Base-by-base conservation (phyloP, 2,329 filamentous ascomycete species). In the Waltergamsia citrina region DNA sequence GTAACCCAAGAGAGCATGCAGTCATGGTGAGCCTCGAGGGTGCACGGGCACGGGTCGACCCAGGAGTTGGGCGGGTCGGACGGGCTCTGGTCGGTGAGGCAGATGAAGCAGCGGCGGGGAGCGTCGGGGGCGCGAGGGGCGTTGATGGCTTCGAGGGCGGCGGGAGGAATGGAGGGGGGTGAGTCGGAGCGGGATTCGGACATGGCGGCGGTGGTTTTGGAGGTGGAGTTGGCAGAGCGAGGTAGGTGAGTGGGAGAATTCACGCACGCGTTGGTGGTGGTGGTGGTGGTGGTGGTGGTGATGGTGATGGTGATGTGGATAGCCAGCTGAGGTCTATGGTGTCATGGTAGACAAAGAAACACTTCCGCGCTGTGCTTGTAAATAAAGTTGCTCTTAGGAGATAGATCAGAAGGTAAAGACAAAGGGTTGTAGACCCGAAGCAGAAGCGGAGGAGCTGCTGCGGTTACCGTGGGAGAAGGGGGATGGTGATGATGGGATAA, bases 1-100 rank as follows among this genome's bases (percentile, higher is more conserved):
- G 85, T 81, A 14, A 96, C 81, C 88, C 88, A 98, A 48, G 86
- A 82, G 25, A 96, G 68, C 43, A 96, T 70, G 53, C 88, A 94
- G 39, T 78, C 74, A 54, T 96, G 87, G 54, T 98, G 92, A 2
- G 88, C 92, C 36, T 85, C 84, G 25, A 98, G 69, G 10, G 85
- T 87, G 59, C 92, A 98, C 1, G 81, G 82, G 53, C 92, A 98
- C 2, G 92, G 88, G 35, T 82, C 84, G 29, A 85, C 78, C 90
- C 92, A 98, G 35, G 63, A 56, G 29, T 59, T 53, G 4, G 69
- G 64, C 7, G 65, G 49, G 15, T 61, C 55, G 8, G 53, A 57
- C 25, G 74, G 66, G 18, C 62, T 60, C 41, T 76, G 63, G 32
- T 74, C 74, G 41, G 63, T 66, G 20, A 78, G 64, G 50, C 76